Percentiles rank a stretch among this genome's conserved stretches.
These are phyloP conservation scores for Coleophoma crateriformis DNA, from an alignment of 2,329 filamentous ascomycete genomes.

Conservation along the genomic window DNA sequence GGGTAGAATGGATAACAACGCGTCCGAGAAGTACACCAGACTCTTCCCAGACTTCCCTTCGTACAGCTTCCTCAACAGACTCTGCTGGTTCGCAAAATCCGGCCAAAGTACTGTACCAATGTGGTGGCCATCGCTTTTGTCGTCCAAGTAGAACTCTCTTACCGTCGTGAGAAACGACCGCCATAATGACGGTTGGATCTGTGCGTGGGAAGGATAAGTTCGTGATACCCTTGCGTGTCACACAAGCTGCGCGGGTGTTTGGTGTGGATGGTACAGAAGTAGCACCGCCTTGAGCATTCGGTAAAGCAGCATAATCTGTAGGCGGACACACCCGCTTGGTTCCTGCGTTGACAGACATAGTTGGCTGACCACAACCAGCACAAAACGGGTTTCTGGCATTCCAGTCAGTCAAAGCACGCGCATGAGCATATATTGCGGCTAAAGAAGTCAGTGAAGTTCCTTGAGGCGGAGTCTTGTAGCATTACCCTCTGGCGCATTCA, in stretches of 20 bases:
- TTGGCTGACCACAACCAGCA: constrained; percentile 78
- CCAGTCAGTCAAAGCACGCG: constrained; percentile 87
- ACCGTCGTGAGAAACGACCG: constrained; percentile 77
- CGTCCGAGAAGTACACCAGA: constrained; percentile 70
- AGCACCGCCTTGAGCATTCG: constrained; percentile 31
- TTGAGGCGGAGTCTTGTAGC: neutral
- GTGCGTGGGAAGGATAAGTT: constrained; percentile 91
- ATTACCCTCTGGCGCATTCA: constrained; percentile 42
- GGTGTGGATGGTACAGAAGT: constrained; percentile 31
- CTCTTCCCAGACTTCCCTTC: constrained; percentile 83
- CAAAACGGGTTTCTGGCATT: constrained; percentile 91
- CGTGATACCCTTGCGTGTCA: constrained; percentile 76
- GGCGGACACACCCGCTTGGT: constrained; percentile 78
- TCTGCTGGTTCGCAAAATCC: constrained; percentile 84
- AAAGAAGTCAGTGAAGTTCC: neutral
- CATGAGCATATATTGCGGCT: constrained; percentile 90
- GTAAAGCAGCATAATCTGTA: constrained; percentile 47
- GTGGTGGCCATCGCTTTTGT: constrained; percentile 72
- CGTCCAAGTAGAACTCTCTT: constrained; percentile 68
- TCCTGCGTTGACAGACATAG: constrained; percentile 71
- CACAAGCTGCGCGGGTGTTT: constrained; percentile 62
- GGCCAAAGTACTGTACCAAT: constrained; percentile 86
- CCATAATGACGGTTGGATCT: constrained; percentile 84
- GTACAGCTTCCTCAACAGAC: constrained; percentile 77
- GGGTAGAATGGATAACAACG: constrained; percentile 76